phyloP scores from a whole-genome alignment of 202 grass and related monocot genomes.

The Setaria italica region DNA sequence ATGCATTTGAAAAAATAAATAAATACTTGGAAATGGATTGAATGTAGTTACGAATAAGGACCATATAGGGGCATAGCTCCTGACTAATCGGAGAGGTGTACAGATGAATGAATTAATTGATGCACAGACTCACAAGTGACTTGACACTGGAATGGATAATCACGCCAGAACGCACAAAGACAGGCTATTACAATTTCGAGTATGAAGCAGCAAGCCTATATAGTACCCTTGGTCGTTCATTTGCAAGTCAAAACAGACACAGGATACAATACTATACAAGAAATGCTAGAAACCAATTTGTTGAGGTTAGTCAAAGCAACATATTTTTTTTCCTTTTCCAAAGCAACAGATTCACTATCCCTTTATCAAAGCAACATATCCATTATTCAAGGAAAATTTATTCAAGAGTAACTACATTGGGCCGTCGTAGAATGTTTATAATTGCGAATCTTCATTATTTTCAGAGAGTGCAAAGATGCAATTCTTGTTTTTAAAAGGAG shows the following conservation, averaged over 20 bases:
- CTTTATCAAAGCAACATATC: background rate
- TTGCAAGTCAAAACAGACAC: background rate
- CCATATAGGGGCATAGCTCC: too few relatives aligned
- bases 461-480: background rate
- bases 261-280: background rate
- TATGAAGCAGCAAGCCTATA: background rate
- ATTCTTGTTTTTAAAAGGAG: constrained; percentile 1
- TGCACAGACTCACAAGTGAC: background rate
- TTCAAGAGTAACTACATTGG: background rate
- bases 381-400: background rate
- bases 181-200: background rate
- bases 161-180: background rate
- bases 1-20: too few relatives aligned
- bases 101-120: background rate
- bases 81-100: too few relatives aligned
- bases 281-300: background rate
- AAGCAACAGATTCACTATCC: background rate
- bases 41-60: too few relatives aligned
- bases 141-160: background rate
- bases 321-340: background rate
- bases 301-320: background rate
- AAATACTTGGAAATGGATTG: too few relatives aligned
- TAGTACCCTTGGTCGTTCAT: background rate
- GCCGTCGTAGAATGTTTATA: background rate
- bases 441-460: background rate